Conservation (phyloP, 179 eudicot genomes). For the Gypsophila paniculata region DNA sequence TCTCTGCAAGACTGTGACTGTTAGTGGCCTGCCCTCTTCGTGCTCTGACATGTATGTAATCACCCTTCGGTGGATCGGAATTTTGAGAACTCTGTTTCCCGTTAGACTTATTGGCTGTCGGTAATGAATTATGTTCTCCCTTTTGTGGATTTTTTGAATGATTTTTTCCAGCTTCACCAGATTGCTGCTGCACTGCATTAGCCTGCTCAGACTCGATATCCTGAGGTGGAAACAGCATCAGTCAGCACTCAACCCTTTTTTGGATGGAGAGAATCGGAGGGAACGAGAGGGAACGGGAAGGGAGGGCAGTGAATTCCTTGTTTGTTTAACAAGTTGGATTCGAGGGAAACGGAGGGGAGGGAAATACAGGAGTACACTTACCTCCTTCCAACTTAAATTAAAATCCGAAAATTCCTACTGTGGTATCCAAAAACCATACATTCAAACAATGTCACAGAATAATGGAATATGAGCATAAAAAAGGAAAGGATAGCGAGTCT, state of each 20-base stretch:
- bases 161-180: slow-evolving; percentile 43
- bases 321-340: neutral
- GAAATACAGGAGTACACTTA: too few relatives aligned
- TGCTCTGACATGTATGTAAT: slow-evolving; percentile 88
- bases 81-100: slow-evolving; percentile 64
- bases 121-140: slow-evolving; percentile 45
- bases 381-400: too few relatives aligned
- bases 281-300: neutral
- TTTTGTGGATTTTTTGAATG: neutral
- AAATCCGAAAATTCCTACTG: neutral
- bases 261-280: neutral
- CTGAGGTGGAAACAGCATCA: slow-evolving; percentile 27
- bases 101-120: slow-evolving; percentile 41
- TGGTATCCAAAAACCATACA: slow-evolving; percentile 6
- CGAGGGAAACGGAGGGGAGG: neutral
- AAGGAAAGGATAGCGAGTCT: neutral
- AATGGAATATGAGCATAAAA: neutral
- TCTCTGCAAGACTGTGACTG: slow-evolving; percentile 98
- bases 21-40: slow-evolving; percentile 98
- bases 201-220: slow-evolving; percentile 43
- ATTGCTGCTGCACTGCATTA: slow-evolving; percentile 38
- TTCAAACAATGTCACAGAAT: neutral
- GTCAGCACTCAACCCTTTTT: too few relatives aligned
- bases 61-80: slow-evolving; percentile 69
- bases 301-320: neutral